These are phyloP conservation scores for Xerocomus tenax DNA, from an alignment of 1,284 basidiomycete species.

Conservation along the genomic window DNA sequence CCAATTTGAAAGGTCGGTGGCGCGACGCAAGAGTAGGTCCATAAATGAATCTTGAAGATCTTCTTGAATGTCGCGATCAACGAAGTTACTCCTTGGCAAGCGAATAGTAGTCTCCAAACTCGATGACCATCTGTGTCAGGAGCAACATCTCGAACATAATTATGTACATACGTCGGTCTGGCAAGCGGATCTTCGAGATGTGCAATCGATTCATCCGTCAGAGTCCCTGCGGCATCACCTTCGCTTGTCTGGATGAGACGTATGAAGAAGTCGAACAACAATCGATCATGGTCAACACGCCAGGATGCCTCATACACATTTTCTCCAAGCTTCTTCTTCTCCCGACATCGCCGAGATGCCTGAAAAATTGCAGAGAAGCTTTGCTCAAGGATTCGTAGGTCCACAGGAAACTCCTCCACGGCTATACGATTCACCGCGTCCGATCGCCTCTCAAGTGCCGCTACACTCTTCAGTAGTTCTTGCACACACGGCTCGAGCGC, in stretches of 20 bases:
- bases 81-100: slow-evolving; percentile 1
- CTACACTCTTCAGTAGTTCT: too few relatives aligned
- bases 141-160: background rate
- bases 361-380: background rate
- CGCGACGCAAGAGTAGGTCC: too few relatives aligned
- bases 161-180: slow-evolving; percentile 4
- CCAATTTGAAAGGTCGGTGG: too few relatives aligned
- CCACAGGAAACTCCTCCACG: background rate
- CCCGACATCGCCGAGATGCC: background rate
- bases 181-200: slow-evolving; percentile 3
- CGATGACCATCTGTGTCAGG: background rate
- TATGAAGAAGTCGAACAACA: slow-evolving; percentile 9
- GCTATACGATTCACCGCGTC: background rate
- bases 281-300: slow-evolving; percentile 12
- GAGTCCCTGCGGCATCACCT: background rate
- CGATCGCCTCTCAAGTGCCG: too few relatives aligned
- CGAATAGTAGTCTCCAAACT: slow-evolving; percentile 5
- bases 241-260: slow-evolving; percentile 1
- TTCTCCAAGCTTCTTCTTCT: background rate
- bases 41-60: background rate
- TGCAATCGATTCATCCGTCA: background rate
- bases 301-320: background rate
- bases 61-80: background rate
- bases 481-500: too few relatives aligned
- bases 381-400: background rate